Evolutionary conservation across 2,329 filamentous ascomycete species (phyloP), one percentile per base, ranked within the genome.

Genomic region (Byssochlamys sp.): DNA sequence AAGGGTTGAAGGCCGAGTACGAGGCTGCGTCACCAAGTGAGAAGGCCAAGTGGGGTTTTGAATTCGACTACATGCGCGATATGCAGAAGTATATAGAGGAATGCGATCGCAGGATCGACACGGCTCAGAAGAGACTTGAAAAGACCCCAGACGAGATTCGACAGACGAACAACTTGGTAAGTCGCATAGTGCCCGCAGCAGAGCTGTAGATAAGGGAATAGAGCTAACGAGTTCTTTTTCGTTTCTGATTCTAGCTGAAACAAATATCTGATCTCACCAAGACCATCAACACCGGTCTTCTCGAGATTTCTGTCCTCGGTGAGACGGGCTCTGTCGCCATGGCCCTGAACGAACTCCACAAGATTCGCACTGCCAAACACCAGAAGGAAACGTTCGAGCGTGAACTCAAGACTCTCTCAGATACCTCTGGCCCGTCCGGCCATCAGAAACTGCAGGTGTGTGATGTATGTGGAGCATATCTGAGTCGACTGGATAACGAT

Each of bases 381-480:
- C 83, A 87, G 64, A 96, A 96, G 74, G 82, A 86, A 59, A 90
- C 94, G 60, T 84, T 85, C 61, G 91, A 96, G 75, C 84, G 87
- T 60, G 92, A 97, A 69, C 81, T 99, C 59, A 95, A 96, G 73
- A 86, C 88, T 2, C 81, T 99, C 26, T 89, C 88, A 57, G 94
- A 99, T 75, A 97, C 92, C 0, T 90, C 87, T 27, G 94, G 94
- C 0, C 94, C 94, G 0, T 91, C 86, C 0, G 94, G 94, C 19
- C 94, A 99, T 74, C 94, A 99, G 78, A 99, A 99, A 73, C 80
- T 99, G 48, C 94, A 99, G 73, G 94, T 99, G 52, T 99, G 94
- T 80, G 94, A 99, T 74, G 94, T 97, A 0, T 99, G 94, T 73
- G 94, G 94, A 61, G 94, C 94, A 4, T 99, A 97, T 72, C 81